Conservation (phyloP, 306 rosid genomes). For the Oxytropis ochrocephala region DNA sequence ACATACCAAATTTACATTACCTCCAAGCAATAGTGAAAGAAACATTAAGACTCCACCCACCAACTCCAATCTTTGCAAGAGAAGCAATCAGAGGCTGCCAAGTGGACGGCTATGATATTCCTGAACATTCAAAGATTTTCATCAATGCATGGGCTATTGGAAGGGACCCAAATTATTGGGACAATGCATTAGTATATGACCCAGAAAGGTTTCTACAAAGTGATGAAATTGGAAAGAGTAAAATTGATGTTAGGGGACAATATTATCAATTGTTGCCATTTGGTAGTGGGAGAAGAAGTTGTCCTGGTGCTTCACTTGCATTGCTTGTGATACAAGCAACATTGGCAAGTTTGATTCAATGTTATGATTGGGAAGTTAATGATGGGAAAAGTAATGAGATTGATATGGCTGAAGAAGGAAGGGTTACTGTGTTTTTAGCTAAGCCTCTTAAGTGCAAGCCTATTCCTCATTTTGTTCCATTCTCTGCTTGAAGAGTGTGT, state of each 20-base stretch:
- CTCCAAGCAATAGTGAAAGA: constrained; percentile 43
- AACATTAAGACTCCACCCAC: constrained; percentile 45
- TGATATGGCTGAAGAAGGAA: constrained; percentile 18
- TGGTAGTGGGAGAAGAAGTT: constrained; percentile 53
- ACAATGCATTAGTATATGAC: constrained; percentile 21
- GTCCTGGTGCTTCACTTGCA: constrained; percentile 45
- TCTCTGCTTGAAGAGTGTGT: constrained; percentile 2
- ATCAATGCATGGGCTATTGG: constrained; percentile 44
- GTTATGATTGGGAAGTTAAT: constrained; percentile 38
- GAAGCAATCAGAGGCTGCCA: constrained; percentile 28
- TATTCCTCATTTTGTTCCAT: constrained; percentile 21
- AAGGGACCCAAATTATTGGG: constrained; percentile 34
- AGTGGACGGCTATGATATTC: constrained; percentile 27
- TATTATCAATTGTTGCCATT: constrained; percentile 38
- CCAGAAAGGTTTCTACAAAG: constrained; percentile 39
- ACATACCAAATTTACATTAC: constrained; percentile 42
- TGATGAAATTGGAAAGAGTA: constrained; percentile 10
- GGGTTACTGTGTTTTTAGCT: constrained; percentile 25
- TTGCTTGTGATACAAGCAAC: constrained; percentile 32
- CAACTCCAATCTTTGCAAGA: constrained; percentile 36
- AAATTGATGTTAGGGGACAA: constrained; percentile 39
- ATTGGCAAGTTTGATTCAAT: constrained; percentile 34
- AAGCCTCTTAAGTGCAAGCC: constrained; percentile 28
- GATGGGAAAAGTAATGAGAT: constrained; percentile 12
- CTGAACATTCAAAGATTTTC: constrained; percentile 23